Base-by-base conservation (phyloP, 1,284 basidiomycete species). In the Puccinia coronata region DNA sequence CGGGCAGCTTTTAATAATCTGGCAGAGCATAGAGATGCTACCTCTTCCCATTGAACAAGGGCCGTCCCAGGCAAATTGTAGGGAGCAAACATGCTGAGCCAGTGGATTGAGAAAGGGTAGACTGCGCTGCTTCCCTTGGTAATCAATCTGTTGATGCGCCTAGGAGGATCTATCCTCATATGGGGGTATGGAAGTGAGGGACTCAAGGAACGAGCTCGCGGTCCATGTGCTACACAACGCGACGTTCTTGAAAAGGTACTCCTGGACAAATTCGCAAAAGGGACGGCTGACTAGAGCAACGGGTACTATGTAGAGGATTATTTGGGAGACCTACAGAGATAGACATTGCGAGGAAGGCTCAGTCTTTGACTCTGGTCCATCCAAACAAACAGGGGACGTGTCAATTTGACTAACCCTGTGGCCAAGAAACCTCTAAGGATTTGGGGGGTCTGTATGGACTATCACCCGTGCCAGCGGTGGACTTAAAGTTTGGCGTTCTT, bases 21-120 rank as follows among this genome's bases (percentile, higher is more conserved):
- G 41, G 18, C 43, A 71, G 23, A 71, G 5, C 6, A 65, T 18
- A 6, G 61, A 65, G 6, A 20, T 25, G 16, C 61, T 25, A 18
- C 61, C 61, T 28, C 18, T 16, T 43, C 43, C 69, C 69, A 71
- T 71, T 18, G 69, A 71, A 11, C 43, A 16, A 5, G 47, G 67
- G n/a, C 67, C 67, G 39, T 12, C 31, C 67, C 67, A 70, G 12
- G 25, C n/a, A 31, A 70, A 70, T 16, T 53, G 67, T 53, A 70
- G 25, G 36, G 69, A 71, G 28, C 31, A 43, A 43, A 70, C 67
- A 25, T 12, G 31, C 12, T 31, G 43, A n/a, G 43, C 11, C 23
- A 70, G 67, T n/a, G n/a, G n/a, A n/a, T n/a, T n/a, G n/a, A n/a
- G n/a, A n/a, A n/a, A n/a, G n/a, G n/a, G n/a, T n/a, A n/a, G n/a